Base-by-base conservation (phyloP, 1,139 yeast genomes). In the Candida sanyaensis region DNA sequence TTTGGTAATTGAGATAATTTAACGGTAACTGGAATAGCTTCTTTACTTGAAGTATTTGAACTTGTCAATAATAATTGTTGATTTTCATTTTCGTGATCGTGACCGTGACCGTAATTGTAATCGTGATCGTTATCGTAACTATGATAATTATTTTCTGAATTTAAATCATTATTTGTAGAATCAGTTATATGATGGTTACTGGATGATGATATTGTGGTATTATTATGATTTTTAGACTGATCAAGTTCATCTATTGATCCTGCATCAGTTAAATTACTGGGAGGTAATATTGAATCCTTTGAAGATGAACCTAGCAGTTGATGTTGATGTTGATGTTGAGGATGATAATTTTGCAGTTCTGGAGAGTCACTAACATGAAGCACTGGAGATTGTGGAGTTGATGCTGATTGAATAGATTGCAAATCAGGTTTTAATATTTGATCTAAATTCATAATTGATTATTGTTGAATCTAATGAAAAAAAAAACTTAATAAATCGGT, bases 181-280 rank as follows among this genome's bases (percentile, higher is more conserved):
- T 41, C 29, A 7, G 45, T 29, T 4, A 36, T 42, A 17, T 33
- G 13, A 7, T 33, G 30, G n/a, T 17, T 11, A n/a, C 31, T 13
- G 26, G 46, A 9, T 12, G 11, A 23, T 30, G 43, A 26, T 10
- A 28, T 37, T 32, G 38, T 29, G 8, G 21, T 43, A 11, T 13
- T n/a, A n/a, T 17, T 17, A 23, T 36, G 10, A 21, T 13, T 13
- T 12, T 45, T 37, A 30, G 9, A 26, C 28, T 32, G 8, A 17
- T 8, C 6, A 17, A 8, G 17, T 8, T 36, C 39, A 10, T 45
- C 47, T 9, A 45, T 13, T 4, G 49, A 46, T 42, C 46, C 51
- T 30, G 44, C 37, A 46, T 49, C 51, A 23, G 42, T 49, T 8
- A 49, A 39, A 44, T 49, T 46, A 27, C 46, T 43, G 23, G 49